Conservation (phyloP, 1,284 basidiomycete species). For the Marasmius sp. region DNA sequence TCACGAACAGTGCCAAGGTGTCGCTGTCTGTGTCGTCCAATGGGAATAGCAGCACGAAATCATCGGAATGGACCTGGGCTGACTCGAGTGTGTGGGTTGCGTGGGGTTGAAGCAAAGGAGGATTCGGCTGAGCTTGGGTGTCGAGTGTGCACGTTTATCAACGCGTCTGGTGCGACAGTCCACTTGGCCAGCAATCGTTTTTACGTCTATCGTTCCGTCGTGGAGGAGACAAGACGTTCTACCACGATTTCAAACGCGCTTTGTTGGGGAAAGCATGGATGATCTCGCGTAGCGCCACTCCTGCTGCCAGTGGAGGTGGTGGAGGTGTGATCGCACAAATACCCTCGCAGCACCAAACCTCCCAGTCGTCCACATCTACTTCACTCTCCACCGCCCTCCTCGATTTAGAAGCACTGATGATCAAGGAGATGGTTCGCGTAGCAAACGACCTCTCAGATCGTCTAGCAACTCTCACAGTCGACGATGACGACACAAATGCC, state of each 20-base stretch:
- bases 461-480: conserved; percentile 59
- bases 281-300: conserved; percentile 36
- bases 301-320: background rate
- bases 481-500: conserved; percentile 20
- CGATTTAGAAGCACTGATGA: conserved; percentile 91
- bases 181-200: conserved; percentile 34
- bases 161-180: conserved; percentile 81
- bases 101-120: no score
- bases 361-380: conserved; percentile 61
- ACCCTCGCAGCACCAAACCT: conserved; percentile 67
- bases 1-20: no score
- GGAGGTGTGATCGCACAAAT: conserved; percentile 65
- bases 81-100: no score
- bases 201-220: conserved; percentile 87
- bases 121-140: conserved; percentile 55
- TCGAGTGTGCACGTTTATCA: conserved; percentile 90
- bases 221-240: conserved; percentile 87
- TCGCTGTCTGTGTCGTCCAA: no score
- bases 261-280: conserved; percentile 84
- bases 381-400: conserved; percentile 80
- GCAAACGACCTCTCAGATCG: conserved; percentile 88
- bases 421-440: conserved; percentile 89
- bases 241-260: conserved; percentile 76
- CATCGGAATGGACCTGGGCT: no score
- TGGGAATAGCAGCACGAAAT: no score